These are phyloP conservation scores for Sclerotinia nivalis DNA, from an alignment of 2,329 filamentous ascomycete species.

Conservation along the genomic window DNA sequence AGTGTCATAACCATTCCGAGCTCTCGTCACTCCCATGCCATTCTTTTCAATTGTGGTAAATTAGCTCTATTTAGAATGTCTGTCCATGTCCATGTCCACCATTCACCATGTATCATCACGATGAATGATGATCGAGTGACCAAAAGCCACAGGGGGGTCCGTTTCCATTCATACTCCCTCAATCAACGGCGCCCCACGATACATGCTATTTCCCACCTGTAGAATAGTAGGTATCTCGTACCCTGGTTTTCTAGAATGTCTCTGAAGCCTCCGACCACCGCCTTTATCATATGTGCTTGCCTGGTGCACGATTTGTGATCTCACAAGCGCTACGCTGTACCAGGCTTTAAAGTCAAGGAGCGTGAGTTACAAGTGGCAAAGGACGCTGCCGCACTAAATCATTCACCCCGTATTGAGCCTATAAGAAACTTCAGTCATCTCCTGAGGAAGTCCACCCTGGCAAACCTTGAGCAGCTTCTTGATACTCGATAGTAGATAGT, in stretches of 20 bases:
- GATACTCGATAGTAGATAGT: slow-evolving; percentile 6
- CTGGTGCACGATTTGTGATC: slow-evolving; percentile 2
- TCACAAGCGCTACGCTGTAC: slow-evolving; percentile 17
- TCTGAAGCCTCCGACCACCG: slow-evolving; percentile 3
- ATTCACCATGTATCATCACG: slow-evolving; percentile 4
- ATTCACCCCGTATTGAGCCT: slow-evolving; percentile 3
- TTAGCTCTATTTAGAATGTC: slow-evolving; percentile 12
- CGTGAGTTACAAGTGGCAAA: slow-evolving; percentile 12
- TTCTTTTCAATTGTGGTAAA: slow-evolving; percentile 17
- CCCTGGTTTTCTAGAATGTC: slow-evolving; percentile 13
- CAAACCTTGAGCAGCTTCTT: slow-evolving; percentile 14
- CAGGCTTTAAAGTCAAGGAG: not conserved
- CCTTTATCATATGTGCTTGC: slow-evolving; percentile 20
- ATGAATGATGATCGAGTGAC: slow-evolving; percentile 13
- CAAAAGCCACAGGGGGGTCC: slow-evolving; percentile 14
- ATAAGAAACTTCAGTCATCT: slow-evolving; percentile 18
- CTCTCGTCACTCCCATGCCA: slow-evolving; percentile 10
- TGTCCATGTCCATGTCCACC: slow-evolving; percentile 14
- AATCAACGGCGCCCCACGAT: slow-evolving; percentile 19
- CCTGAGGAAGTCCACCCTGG: not conserved
- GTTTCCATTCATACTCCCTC: slow-evolving; percentile 17
- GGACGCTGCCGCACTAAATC: slow-evolving; percentile 9
- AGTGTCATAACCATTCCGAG: not conserved
- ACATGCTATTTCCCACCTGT: slow-evolving; percentile 8
- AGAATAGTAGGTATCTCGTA: not conserved